phyloP scores from a whole-genome alignment of 2,329 filamentous ascomycete species.

The Beauveria sp. region DNA sequence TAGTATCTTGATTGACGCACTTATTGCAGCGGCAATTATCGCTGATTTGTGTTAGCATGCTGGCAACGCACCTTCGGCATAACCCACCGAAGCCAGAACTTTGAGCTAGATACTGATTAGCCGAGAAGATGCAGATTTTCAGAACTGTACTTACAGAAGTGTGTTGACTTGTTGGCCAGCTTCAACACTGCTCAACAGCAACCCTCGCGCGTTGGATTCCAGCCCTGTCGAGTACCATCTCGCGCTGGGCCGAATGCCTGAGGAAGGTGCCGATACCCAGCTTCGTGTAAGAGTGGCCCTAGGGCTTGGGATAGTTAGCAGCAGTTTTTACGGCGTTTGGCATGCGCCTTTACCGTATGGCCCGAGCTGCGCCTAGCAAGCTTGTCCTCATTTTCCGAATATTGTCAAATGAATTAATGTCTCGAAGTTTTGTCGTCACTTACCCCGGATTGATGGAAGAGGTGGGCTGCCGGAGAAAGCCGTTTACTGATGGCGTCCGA shows the following conservation, averaged over 20 bases:
- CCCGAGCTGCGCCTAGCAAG: not conserved
- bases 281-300: not conserved
- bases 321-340: not conserved
- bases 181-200: conserved; percentile 2
- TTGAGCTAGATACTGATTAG: conserved; percentile 4
- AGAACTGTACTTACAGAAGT: conserved; percentile 4
- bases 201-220: not conserved
- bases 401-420: not conserved
- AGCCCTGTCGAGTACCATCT: conserved; percentile 3
- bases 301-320: not conserved
- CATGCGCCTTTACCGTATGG: not conserved
- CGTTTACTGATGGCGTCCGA: not conserved
- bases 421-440: not conserved
- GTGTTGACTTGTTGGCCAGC: conserved; percentile 4
- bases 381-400: not conserved
- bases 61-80: not conserved
- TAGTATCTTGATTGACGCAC: conserved; percentile 35
- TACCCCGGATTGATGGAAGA: conserved; percentile 4
- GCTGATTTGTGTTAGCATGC: conserved; percentile 17
- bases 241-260: not conserved
- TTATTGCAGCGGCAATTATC: conserved; percentile 36
- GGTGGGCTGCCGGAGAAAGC: not conserved
- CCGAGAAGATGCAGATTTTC: not conserved
- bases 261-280: not conserved
- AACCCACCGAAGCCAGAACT: conserved; percentile 8